Percentiles rank a stretch among this genome's conserved stretches.
Conservation (phyloP, 2,329 filamentous ascomycete species). For the Chalara sp. region DNA sequence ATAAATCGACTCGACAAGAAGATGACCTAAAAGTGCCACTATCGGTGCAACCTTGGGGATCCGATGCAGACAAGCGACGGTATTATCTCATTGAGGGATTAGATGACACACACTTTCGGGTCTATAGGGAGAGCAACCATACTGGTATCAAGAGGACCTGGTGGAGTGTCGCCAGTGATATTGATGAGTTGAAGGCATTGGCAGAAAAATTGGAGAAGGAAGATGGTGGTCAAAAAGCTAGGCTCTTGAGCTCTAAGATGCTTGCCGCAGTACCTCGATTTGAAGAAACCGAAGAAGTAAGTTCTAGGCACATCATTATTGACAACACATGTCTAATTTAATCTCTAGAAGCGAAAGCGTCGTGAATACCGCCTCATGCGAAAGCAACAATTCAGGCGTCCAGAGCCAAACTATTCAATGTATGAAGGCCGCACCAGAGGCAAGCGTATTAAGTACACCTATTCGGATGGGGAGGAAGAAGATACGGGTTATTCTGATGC, state of each 20-base stretch:
- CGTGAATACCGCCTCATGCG: constrained; percentile 84
- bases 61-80: constrained; percentile 81
- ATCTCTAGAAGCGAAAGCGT: constrained; percentile 72
- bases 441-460: constrained; percentile 95
- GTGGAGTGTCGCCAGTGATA: constrained; percentile 87
- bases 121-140: constrained; percentile 91
- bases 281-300: constrained; percentile 84
- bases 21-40: constrained; percentile 76
- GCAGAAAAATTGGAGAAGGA: constrained; percentile 68
- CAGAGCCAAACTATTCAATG: constrained; percentile 82
- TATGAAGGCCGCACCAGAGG: constrained; percentile 96
- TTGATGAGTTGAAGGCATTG: constrained; percentile 74
- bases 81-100: constrained; percentile 93
- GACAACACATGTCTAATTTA: constrained; percentile 11
- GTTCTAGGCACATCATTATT: constrained; percentile 17
- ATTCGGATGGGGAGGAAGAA: constrained; percentile 80
- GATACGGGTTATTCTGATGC: constrained; percentile 60
- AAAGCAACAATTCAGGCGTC: constrained; percentile 68
- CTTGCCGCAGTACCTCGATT: constrained; percentile 76
- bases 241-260: constrained; percentile 72
- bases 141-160: constrained; percentile 70
- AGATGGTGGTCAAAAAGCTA: constrained; percentile 77
- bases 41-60: constrained; percentile 85
- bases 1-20: constrained; percentile 80
- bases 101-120: constrained; percentile 87